phyloP scores from a whole-genome alignment of 2,329 filamentous ascomycete genomes.

The Trichoderma sp. region DNA sequence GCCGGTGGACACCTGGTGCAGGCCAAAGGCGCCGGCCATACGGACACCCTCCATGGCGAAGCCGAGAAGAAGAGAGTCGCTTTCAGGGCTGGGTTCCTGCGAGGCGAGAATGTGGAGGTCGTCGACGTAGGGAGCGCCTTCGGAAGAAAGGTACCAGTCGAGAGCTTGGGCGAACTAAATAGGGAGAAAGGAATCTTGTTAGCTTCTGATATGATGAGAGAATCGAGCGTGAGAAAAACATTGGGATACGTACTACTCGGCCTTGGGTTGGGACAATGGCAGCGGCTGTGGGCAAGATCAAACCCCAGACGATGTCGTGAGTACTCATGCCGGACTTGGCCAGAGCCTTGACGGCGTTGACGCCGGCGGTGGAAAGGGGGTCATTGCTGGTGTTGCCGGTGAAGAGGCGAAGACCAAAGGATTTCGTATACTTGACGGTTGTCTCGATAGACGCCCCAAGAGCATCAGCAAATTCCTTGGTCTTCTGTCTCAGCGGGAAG shows the following conservation, averaged over 20 bases:
- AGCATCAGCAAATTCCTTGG: slow-evolving; percentile 54
- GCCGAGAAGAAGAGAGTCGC: slow-evolving; percentile 61
- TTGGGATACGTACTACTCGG: slow-evolving; percentile 51
- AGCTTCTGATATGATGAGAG: slow-evolving; percentile 14
- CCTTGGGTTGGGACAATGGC: slow-evolving; percentile 69
- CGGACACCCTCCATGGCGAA: slow-evolving; percentile 72
- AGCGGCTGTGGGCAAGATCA: slow-evolving; percentile 64
- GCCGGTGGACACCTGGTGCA: slow-evolving; percentile 54
- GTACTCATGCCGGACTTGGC: slow-evolving; percentile 59
- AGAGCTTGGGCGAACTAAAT: slow-evolving; percentile 65
- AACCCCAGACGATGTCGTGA: slow-evolving; percentile 67
- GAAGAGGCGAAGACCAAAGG: slow-evolving; percentile 41
- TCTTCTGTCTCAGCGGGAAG: slow-evolving; percentile 60
- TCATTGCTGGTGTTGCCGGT: slow-evolving; percentile 51
- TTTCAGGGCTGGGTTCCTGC: slow-evolving; percentile 51
- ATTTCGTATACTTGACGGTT: slow-evolving; percentile 59
- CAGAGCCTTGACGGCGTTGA: slow-evolving; percentile 61
- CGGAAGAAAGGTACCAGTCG: slow-evolving; percentile 65
- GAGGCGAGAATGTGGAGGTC: slow-evolving; percentile 60
- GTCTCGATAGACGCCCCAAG: slow-evolving; percentile 61
- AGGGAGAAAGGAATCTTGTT: slow-evolving; percentile 10
- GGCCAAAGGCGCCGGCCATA: slow-evolving; percentile 59
- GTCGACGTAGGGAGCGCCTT: slow-evolving; percentile 53
- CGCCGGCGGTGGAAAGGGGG: slow-evolving; percentile 60
- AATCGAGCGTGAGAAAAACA: not conserved